These are phyloP conservation scores for Malassezia pachydermatis DNA, from an alignment of 1,284 basidiomycete species.

Conservation along the genomic window DNA sequence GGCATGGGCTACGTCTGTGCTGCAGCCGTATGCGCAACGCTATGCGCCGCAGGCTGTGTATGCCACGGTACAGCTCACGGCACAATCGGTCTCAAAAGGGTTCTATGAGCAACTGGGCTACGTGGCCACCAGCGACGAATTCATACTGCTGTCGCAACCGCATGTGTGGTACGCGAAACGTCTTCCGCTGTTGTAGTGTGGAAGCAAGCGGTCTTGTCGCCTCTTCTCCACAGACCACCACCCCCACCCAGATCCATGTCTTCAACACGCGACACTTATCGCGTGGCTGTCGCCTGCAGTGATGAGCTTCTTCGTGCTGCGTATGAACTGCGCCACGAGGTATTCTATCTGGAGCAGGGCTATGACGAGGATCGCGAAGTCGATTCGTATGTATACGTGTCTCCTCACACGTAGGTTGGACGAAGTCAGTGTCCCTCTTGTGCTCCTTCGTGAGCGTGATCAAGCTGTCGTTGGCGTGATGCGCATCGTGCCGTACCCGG, in stretches of 20 bases:
- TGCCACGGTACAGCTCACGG: slow-evolving; percentile 5
- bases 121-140: neutral
- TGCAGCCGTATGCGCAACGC: neutral
- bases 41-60: too few relatives aligned
- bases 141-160: slow-evolving; percentile 5
- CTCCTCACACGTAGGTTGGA: slow-evolving; percentile 11
- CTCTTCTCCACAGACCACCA: too few relatives aligned
- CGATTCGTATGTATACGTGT: slow-evolving; percentile 11
- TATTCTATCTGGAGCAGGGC: slow-evolving; percentile 14
- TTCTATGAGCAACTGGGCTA: slow-evolving; percentile 11
- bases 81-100: neutral
- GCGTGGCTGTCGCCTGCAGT: neutral
- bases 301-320: slow-evolving; percentile 8
- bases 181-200: too few relatives aligned
- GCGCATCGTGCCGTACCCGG: slow-evolving; percentile 5
- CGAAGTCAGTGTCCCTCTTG: slow-evolving; percentile 1
- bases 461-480: slow-evolving; percentile 7
- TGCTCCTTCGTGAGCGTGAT: neutral
- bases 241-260: neutral
- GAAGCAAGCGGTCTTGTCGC: too few relatives aligned
- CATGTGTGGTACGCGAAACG: slow-evolving; percentile 3
- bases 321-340: slow-evolving; percentile 10
- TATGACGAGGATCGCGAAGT: slow-evolving; percentile 13
- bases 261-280: neutral
- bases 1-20: neutral